Conservation (phyloP, 192 early-diverging fungal species). For the Mortierella claussenii region DNA sequence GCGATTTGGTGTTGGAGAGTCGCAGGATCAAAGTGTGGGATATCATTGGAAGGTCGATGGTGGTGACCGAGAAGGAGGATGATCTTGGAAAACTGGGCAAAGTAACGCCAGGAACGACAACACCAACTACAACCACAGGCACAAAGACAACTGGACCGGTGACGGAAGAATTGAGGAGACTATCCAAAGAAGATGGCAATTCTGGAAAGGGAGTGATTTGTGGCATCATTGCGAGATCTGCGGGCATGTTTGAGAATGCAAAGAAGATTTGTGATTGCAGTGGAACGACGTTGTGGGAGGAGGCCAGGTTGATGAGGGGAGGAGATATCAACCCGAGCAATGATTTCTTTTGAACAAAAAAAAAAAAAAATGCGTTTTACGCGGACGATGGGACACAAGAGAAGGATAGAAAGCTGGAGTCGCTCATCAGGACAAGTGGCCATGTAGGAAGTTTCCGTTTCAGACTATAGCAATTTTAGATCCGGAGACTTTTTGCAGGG, state of each 20-base stretch:
- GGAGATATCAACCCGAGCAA: constrained; percentile 23
- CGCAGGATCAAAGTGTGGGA: constrained; percentile 85
- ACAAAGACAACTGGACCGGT: not conserved
- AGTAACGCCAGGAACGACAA: too few species aligned
- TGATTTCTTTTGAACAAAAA: constrained; percentile 38
- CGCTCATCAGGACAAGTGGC: too few species aligned
- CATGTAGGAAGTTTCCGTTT: too few species aligned
- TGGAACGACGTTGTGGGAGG: constrained; percentile 91
- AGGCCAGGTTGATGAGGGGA: constrained; percentile 60
- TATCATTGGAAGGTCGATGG: constrained; percentile 89
- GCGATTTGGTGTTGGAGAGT: constrained; percentile 80
- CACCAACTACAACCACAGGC: too few species aligned
- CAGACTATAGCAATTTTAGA: too few species aligned
- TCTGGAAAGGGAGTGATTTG: constrained; percentile 75
- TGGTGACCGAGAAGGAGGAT: constrained; percentile 68
- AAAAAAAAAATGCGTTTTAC: too few species aligned
- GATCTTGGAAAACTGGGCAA: constrained; percentile 57
- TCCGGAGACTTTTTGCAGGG: too few species aligned
- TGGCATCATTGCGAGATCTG: constrained; percentile 89
- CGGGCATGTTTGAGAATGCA: constrained; percentile 90
- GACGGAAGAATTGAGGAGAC: not conserved
- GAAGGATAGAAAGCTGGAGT: too few species aligned
- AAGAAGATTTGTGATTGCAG: constrained; percentile 89
- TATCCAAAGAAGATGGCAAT: constrained; percentile 57
- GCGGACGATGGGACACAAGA: too few species aligned